A percentile compares a stretch with the other conserved stretches of the same genome.
Conservation (phyloP, 2,329 filamentous ascomycete genomes). For the Claviceps fusiformis region DNA sequence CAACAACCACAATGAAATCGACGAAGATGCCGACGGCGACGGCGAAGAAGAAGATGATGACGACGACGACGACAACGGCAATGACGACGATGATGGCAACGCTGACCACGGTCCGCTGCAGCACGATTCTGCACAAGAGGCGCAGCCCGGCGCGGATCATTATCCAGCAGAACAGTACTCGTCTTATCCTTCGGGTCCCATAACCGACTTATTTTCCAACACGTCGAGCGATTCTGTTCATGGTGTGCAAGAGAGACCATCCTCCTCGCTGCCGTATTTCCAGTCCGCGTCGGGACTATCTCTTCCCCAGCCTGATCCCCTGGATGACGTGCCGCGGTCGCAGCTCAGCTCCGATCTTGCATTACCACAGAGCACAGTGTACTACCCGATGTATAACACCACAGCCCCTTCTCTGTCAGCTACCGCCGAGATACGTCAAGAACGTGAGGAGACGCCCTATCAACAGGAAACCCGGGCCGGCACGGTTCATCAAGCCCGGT, state of each 20-base stretch:
- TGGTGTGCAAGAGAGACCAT: slow-evolving; percentile 8
- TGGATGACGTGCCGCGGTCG: slow-evolving; percentile 1
- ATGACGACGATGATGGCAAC: not conserved
- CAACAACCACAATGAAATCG: not conserved
- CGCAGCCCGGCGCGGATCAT: slow-evolving; percentile 1
- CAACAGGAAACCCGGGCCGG: not conserved
- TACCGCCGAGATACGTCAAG: not conserved
- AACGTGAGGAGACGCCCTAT: not conserved
- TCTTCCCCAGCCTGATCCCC: slow-evolving; percentile 13
- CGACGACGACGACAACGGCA: slow-evolving; percentile 5
- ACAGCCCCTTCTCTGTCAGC: not conserved
- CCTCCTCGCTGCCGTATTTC: slow-evolving; percentile 15
- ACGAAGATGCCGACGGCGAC: not conserved
- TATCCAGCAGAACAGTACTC: slow-evolving; percentile 9
- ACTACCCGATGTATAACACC: slow-evolving; percentile 8
- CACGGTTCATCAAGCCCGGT: not conserved
- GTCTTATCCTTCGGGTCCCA: slow-evolving; percentile 17
- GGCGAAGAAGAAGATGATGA: slow-evolving; percentile 6
- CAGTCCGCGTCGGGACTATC: slow-evolving; percentile 14
- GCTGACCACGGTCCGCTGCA: slow-evolving; percentile 7
- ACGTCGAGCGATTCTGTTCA: slow-evolving; percentile 9
- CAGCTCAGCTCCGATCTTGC: slow-evolving; percentile 5
- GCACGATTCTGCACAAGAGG: not conserved
- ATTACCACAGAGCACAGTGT: slow-evolving; percentile 9
- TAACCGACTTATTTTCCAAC: slow-evolving; percentile 8